Evolutionary conservation across 73 alveolate genomes (phyloP).

Genomic region (Breviolum minutum): DNA sequence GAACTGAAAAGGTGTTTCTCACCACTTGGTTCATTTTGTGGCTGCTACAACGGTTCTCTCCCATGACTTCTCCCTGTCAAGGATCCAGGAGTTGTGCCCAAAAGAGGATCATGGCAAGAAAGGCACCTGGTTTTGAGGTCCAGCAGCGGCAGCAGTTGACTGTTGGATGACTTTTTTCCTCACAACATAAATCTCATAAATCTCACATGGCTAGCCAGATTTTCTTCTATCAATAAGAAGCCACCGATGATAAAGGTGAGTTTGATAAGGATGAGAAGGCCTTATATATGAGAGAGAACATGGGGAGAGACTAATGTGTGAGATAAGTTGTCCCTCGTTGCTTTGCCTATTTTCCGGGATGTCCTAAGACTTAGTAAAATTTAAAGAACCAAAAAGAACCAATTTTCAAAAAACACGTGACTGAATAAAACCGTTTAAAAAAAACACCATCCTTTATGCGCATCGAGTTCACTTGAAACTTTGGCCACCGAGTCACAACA

Average conservation of each 20-base stretch:
- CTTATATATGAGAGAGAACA: background rate
- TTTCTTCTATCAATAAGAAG: background rate
- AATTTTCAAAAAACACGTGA: too few relatives aligned
- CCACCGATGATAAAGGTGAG: background rate
- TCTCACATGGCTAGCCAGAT: background rate
- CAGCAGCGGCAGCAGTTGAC: background rate
- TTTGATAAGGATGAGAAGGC: background rate
- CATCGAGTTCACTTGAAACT: background rate
- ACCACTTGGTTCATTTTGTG: too few relatives aligned
- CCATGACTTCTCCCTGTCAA: background rate
- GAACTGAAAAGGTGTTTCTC: too few relatives aligned
- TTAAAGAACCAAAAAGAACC: too few relatives aligned
- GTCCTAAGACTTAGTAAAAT: too few relatives aligned
- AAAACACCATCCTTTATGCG: background rate
- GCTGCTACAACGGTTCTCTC: too few relatives aligned
- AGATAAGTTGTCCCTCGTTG: too few relatives aligned
- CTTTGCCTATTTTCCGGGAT: too few relatives aligned
- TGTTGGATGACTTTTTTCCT: background rate
- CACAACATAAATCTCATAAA: too few relatives aligned
- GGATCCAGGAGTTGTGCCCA: conserved; percentile 22
- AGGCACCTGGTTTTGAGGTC: background rate
- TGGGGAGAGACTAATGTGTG: background rate
- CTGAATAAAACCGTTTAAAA: too few relatives aligned
- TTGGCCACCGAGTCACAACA: conserved; percentile 4
- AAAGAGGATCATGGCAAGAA: conserved; percentile 50